Percentiles rank a stretch among this genome's conserved stretches.
Evolutionary conservation across 1,139 yeast genomes (phyloP).

Genomic region (Hyphopichia pseudoburtonii): DNA sequence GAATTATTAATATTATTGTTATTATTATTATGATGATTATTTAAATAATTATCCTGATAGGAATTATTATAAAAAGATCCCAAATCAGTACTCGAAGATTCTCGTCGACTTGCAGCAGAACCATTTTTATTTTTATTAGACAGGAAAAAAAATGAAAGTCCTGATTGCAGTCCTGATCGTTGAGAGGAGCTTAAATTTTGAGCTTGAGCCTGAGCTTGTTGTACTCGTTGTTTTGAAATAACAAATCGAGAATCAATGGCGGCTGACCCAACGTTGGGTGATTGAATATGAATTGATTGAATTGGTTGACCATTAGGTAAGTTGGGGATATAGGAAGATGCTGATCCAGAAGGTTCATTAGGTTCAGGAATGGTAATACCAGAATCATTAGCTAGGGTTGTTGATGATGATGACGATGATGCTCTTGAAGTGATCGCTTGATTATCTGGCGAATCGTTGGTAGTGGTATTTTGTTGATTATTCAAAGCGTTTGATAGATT

Average conservation of each 20-base stretch:
- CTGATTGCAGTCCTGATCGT: constrained; percentile 46
- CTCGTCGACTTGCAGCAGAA: constrained; percentile 19
- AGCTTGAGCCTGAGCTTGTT: constrained; percentile 50
- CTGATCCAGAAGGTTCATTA: neutral
- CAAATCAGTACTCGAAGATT: constrained; percentile 41
- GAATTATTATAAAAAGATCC: constrained; percentile 48
- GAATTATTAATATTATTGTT: neutral
- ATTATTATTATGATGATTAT: constrained; percentile 10
- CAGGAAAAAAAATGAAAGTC: constrained; percentile 48
- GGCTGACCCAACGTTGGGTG: constrained; percentile 58
- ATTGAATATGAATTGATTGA: constrained; percentile 61
- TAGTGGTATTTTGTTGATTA: constrained; percentile 4
- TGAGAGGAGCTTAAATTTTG: constrained; percentile 30
- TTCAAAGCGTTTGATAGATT: constrained; percentile 7
- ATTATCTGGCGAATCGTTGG: neutral
- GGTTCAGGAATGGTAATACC: neutral
- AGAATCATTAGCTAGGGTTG: neutral
- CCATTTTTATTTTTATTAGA: constrained; percentile 37
- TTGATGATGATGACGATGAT: neutral
- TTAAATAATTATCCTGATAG: constrained; percentile 27
- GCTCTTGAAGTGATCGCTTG: neutral
- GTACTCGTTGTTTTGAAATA: constrained; percentile 69
- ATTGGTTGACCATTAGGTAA: constrained; percentile 57
- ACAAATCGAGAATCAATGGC: constrained; percentile 72
- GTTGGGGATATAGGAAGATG: constrained; percentile 44